phyloP scores from a whole-genome alignment of 2,329 filamentous ascomycete genomes.

The Pseudopyricularia cyperi region DNA sequence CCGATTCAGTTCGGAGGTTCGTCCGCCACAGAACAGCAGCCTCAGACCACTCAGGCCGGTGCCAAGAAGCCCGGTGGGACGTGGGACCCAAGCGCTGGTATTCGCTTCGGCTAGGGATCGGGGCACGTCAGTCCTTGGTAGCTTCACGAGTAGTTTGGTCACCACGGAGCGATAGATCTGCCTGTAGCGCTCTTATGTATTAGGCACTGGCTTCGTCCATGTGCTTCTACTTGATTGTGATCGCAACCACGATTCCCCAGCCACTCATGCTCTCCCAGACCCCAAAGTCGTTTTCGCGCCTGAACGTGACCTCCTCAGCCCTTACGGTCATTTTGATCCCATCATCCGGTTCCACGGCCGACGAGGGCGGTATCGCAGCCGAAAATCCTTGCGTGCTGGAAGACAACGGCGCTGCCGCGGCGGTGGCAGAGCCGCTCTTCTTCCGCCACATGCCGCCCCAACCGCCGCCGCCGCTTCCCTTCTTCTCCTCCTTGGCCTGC shows the following conservation, averaged over 20 bases:
- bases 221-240: constrained; percentile 13
- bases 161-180: too few species aligned
- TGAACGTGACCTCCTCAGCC: constrained; percentile 35
- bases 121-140: neutral
- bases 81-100: constrained; percentile 8
- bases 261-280: constrained; percentile 37
- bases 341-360: constrained; percentile 9
- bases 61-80: constrained; percentile 7
- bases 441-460: constrained; percentile 14
- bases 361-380: neutral
- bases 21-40: constrained; percentile 14
- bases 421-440: constrained; percentile 5
- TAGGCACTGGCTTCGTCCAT: too few species aligned
- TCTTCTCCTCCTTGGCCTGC: constrained; percentile 19
- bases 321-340: constrained; percentile 24
- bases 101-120: constrained; percentile 8
- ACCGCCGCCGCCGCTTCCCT: constrained; percentile 18
- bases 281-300: constrained; percentile 36
- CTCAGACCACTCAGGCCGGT: constrained; percentile 9
- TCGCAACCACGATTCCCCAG: constrained; percentile 32
- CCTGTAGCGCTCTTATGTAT: too few species aligned
- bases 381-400: neutral
- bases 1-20: constrained; percentile 61
- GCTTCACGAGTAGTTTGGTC: neutral
- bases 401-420: constrained; percentile 6